Evolutionary conservation across 2,329 filamentous ascomycete species (phyloP), one percentile per base, ranked within the genome.

Genomic region (Exophiala sideris): DNA sequence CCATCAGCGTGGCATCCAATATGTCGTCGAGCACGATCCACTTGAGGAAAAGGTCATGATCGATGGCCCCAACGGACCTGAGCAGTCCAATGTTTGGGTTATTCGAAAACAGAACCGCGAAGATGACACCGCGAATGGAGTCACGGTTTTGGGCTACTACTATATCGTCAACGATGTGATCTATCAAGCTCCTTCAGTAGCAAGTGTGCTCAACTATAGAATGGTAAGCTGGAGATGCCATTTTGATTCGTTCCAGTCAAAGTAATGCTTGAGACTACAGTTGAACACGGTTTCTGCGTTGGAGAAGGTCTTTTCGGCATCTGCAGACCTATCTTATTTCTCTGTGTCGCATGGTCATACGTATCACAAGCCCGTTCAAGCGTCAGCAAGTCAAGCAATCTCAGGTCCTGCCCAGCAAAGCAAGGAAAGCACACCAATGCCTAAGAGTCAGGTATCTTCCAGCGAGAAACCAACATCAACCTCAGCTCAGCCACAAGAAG

Each of bases 111-210:
- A 85, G 65, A 72, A 71, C 50, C 70, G 79, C 45, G 70, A 71
- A 54, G 68, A 68, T 29, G 64, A 61, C 12, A 70, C 70, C 2
- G 60, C 63, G 16, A 76, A 79, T 65, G 76, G 81, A 52, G 71
- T 81, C 24, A 75, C 74, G 24, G 72, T 81, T 5, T 68, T 84
- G 44, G 79, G 75, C 10, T 82, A 80, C 2, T 86, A 81, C 67
- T 86, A 81, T 64, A 74, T 83, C 8, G 75, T 84, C n/a, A 81
- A 79, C 1, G 79, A 82, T 49, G 76, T 75, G 46, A 76, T 86
- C 39, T 82, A 81, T 62, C 82, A 84, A 75, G 82, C 83, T 10
- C 82, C 83, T 1, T 81, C 79, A 8, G 72, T 85, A 47, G 75
- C 77, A 36, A 82, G 82, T 61, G 73, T 86, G 5, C 68, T 86